phyloP scores from a whole-genome alignment of 140 eudicot species.

The Erigeron philadelphicus region DNA sequence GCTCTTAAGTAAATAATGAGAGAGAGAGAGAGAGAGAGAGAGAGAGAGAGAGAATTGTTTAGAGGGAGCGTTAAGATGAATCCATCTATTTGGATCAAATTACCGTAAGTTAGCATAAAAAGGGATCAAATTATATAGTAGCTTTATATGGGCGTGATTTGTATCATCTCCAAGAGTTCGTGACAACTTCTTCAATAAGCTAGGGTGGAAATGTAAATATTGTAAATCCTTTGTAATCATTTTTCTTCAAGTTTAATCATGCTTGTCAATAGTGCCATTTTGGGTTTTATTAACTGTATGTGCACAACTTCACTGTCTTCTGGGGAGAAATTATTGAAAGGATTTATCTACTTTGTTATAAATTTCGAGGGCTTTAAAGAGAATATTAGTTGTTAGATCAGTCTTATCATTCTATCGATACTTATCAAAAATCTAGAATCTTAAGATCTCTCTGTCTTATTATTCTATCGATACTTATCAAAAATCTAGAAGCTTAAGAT shows the following conservation, averaged over 20 bases:
- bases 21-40: too few species aligned
- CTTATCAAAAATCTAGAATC: too few species aligned
- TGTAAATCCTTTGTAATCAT: not conserved
- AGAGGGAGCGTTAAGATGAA: too few species aligned
- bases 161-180: not conserved
- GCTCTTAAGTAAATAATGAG: not conserved
- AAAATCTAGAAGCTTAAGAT: too few species aligned
- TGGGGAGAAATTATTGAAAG: not conserved
- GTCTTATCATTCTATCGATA: too few species aligned
- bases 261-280: not conserved
- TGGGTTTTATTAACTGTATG: not conserved
- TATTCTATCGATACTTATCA: too few species aligned
- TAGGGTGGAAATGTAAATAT: constrained; percentile 5
- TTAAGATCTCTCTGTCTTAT: too few species aligned
- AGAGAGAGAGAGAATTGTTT: not conserved
- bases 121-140: not conserved
- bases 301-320: not conserved
- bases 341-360: not conserved
- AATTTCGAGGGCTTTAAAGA: not conserved
- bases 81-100: too few species aligned
- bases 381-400: not conserved
- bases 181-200: constrained; percentile 5
- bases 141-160: too few species aligned
- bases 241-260: not conserved
- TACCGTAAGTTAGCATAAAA: too few species aligned